phyloP scores from a whole-genome alignment of 2,329 filamentous ascomycete species.

The Phialophora chinensis region DNA sequence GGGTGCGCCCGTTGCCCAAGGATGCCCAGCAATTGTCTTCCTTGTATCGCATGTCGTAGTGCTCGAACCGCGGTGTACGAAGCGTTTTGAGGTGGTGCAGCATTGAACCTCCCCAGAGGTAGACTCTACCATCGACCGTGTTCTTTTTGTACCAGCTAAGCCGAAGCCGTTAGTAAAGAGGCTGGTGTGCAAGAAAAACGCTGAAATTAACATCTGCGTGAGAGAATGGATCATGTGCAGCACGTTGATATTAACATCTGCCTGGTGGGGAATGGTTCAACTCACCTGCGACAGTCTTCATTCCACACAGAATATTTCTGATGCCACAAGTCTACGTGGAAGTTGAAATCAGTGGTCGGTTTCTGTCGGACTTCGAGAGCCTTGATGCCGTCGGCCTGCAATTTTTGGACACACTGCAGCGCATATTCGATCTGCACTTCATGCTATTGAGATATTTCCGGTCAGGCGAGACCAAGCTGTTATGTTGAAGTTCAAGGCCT shows the following conservation, averaged over 20 bases:
- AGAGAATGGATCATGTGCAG: no score
- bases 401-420: slow-evolving; percentile 20
- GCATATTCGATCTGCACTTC: slow-evolving; percentile 23
- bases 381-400: slow-evolving; percentile 24
- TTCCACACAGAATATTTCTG: slow-evolving; percentile 20
- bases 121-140: slow-evolving; percentile 14
- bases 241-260: slow-evolving; percentile 42
- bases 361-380: slow-evolving; percentile 17
- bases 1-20: slow-evolving; percentile 52
- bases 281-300: slow-evolving; percentile 21
- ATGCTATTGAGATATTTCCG: not conserved
- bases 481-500: no score
- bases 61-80: slow-evolving; percentile 45
- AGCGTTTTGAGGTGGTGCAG: slow-evolving; percentile 39
- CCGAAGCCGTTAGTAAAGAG: not conserved
- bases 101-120: slow-evolving; percentile 22
- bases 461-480: not conserved
- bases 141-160: slow-evolving; percentile 26
- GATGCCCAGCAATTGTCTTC: slow-evolving; percentile 47
- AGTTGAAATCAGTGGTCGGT: slow-evolving; percentile 20
- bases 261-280: slow-evolving; percentile 32
- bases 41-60: slow-evolving; percentile 43
- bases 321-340: slow-evolving; percentile 27
- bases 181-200: slow-evolving; percentile 48
- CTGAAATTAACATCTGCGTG: slow-evolving; percentile 10